Conservation (phyloP, 2,329 filamentous ascomycete species). For the Sporothrix pseudoabietina region DNA sequence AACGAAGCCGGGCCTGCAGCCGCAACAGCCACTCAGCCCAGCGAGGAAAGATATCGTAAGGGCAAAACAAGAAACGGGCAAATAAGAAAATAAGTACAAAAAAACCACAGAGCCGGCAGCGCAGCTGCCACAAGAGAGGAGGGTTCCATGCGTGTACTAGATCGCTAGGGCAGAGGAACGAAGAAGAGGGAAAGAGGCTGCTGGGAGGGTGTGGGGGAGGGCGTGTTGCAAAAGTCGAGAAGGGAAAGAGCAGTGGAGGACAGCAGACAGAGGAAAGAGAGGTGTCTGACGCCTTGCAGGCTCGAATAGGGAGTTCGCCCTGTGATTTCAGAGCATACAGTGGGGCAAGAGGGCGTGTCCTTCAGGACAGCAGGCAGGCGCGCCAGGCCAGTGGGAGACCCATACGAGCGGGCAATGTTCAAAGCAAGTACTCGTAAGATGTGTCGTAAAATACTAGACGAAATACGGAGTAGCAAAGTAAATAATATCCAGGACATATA, state of each 20-base stretch:
- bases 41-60: neutral
- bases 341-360: conserved; percentile 3
- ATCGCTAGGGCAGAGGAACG: conserved; percentile 14
- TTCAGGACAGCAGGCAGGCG: neutral
- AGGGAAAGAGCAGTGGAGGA: neutral
- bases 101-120: neutral
- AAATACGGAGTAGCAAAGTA: neutral
- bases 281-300: conserved; percentile 16
- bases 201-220: conserved; percentile 18
- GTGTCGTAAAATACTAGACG: neutral
- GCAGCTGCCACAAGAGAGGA: neutral
- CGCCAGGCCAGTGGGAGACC: neutral
- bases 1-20: conserved; percentile 17
- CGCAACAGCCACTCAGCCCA: conserved; percentile 21
- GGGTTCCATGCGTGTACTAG: conserved; percentile 12
- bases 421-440: neutral
- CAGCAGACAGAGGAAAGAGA: neutral
- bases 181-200: conserved; percentile 4
- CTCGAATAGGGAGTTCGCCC: neutral
- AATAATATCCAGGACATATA: neutral
- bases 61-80: neutral
- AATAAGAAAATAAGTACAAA: conserved; percentile 3
- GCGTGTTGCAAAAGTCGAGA: neutral
- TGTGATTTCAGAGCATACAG: neutral
- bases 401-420: neutral